Base-by-base conservation (phyloP, 352 stramenopile genomes). In the Pseudoperonospora humuli region DNA sequence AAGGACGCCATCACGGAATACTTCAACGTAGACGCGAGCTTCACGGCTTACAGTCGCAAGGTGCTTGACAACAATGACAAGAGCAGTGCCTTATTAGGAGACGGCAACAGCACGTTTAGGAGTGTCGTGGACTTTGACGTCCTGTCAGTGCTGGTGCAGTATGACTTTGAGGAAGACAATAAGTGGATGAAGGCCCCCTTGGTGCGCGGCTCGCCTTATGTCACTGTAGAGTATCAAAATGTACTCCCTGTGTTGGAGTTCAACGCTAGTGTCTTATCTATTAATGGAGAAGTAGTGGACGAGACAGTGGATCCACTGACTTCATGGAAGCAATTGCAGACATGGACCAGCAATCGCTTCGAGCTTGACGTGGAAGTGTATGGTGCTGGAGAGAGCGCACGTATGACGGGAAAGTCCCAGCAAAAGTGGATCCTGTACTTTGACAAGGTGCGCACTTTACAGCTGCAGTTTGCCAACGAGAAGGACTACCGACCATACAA, bases 391-490 rank as follows among this genome's bases (percentile, higher is more conserved):
- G 47, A 57, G 36, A 62, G 50, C 27, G 54, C 57, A 1, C 44
- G 51, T 8, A 27, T 28, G 2, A 61, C 48, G 0, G 55, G 41
- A 13, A 63, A 59, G 18, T 45, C 47, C 11, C 44, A 43, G 14
- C 74, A 89, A 40, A 86, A 74, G 47, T 89, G 76, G 76, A 28
- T 86, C 18, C 25, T 89, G 24, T 86, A 86, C 63, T 89, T 89
- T 54, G 76, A 67, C 1, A 57, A 64, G 31, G 46, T 63, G 32
- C 74, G 76, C 23, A 89, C 76, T 18, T 54, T 89, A 20, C 63
- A 71, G 39, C 57, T 89, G 11, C 74, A 86, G 44, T 66, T 80
- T 25, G 70, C 70, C 3, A 45, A 84, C 19, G 75, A 86, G 54
- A 79, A 75, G 43, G 69, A 85, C 51, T 83, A 81, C 40, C 64